A percentile compares a stretch with the other conserved stretches of the same genome.
Conservation (phyloP, 2,329 filamentous ascomycete species). For the Scytalidium lignicola region DNA sequence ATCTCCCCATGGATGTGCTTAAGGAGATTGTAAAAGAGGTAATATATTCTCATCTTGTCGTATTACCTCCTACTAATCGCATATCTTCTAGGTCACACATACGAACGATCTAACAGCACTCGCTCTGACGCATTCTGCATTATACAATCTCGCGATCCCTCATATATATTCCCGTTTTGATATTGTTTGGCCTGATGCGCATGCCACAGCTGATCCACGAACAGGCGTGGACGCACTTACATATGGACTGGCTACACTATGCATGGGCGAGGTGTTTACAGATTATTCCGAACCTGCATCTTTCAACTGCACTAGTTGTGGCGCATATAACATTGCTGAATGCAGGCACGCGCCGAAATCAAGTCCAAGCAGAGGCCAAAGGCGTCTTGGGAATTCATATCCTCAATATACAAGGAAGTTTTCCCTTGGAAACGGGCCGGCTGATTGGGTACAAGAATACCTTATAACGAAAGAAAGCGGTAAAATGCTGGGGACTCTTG, state of each 20-base stretch:
- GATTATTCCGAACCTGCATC: slow-evolving; percentile 12
- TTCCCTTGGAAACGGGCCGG: slow-evolving; percentile 75
- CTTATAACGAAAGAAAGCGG: slow-evolving; percentile 77
- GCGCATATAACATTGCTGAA: slow-evolving; percentile 19
- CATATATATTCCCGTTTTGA: slow-evolving; percentile 82
- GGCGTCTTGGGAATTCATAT: slow-evolving; percentile 66
- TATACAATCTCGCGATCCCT: slow-evolving; percentile 70
- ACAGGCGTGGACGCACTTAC: slow-evolving; percentile 77
- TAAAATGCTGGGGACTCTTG: slow-evolving; percentile 82
- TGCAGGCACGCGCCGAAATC: slow-evolving; percentile 19
- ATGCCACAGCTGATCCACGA: slow-evolving; percentile 56
- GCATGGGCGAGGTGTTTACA: slow-evolving; percentile 62
- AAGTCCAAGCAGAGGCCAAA: slow-evolving; percentile 17
- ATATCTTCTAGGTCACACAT: slow-evolving; percentile 45
- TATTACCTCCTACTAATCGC: slow-evolving; percentile 1
- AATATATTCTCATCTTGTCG: slow-evolving; percentile 20
- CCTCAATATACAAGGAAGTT: slow-evolving; percentile 77
- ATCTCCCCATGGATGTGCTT: slow-evolving; percentile 73
- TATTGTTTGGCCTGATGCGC: slow-evolving; percentile 79
- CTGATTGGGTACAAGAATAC: slow-evolving; percentile 76
- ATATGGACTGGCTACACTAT: slow-evolving; percentile 74
- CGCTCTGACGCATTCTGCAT: slow-evolving; percentile 70
- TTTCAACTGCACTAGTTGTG: slow-evolving; percentile 28
- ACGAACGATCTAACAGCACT: slow-evolving; percentile 78
- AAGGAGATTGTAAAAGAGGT: slow-evolving; percentile 77